Conservation (phyloP, 2,329 filamentous ascomycete genomes). For the Sordariomycetes sp. region DNA sequence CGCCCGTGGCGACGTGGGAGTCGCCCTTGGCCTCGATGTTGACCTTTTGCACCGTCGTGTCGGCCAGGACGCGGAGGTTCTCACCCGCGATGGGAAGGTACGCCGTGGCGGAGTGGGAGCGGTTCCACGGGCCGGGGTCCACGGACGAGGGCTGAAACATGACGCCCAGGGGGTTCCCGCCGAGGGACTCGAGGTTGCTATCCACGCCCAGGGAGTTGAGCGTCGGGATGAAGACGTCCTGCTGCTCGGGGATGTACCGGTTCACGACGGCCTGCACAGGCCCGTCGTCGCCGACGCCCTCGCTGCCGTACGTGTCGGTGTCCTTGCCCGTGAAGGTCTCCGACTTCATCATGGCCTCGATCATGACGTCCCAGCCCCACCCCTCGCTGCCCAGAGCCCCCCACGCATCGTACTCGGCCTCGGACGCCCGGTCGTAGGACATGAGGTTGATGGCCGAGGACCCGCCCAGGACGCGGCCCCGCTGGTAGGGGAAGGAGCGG, state of each 20-base stretch:
- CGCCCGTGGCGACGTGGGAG: conserved; percentile 15
- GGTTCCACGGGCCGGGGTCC: conserved; percentile 25
- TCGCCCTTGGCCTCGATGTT: conserved; percentile 5
- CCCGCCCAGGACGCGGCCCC: conserved; percentile 35
- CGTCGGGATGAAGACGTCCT: conserved; percentile 27
- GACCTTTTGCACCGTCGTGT: conserved; percentile 14
- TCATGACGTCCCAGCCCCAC: conserved; percentile 22
- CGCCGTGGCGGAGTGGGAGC: conserved; percentile 30
- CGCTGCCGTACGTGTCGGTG: conserved; percentile 8
- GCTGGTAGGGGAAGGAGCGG: conserved; percentile 24
- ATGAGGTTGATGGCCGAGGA: conserved; percentile 31
- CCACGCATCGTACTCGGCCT: conserved; percentile 23
- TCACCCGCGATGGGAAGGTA: conserved; percentile 25
- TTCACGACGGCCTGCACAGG: conserved; percentile 20
- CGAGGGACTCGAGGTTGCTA: conserved; percentile 28
- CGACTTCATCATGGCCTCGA: conserved; percentile 15
- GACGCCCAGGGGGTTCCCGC: conserved; percentile 34
- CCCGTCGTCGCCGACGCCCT: conserved; percentile 10
- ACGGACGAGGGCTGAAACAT: conserved; percentile 35
- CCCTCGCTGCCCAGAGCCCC: conserved; percentile 20
- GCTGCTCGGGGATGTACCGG: conserved; percentile 25
- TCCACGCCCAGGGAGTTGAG: conserved; percentile 27
- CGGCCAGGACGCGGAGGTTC: conserved; percentile 25
- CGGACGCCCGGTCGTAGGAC: conserved; percentile 20
- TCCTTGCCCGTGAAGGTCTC: conserved; percentile 15